Evolutionary conservation across 805 yeast genomes (phyloP).

Genomic region (Starmerella sirachaensis): DNA sequence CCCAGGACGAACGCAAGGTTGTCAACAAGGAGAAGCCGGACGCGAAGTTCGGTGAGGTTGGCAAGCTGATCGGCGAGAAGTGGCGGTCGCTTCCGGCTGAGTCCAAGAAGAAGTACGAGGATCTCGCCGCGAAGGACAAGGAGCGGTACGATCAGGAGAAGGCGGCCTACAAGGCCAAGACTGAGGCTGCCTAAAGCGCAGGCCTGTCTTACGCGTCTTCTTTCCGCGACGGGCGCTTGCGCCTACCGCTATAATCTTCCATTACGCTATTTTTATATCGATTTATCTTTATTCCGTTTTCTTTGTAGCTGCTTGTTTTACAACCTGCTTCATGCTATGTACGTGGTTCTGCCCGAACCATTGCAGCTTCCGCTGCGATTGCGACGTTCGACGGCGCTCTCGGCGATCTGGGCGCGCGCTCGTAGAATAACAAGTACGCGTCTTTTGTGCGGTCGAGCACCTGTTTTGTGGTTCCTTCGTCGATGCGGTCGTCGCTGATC

Average conservation of each 20-base stretch:
- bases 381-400: not conserved
- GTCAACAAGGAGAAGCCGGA: constrained; percentile 96
- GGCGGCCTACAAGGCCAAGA: constrained; percentile 47
- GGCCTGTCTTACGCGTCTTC: no score
- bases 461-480: constrained; percentile 46
- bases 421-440: constrained; percentile 81
- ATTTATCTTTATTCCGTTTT: constrained; percentile 2
- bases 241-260: not conserved
- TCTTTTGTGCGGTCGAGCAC: constrained; percentile 59
- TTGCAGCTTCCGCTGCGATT: not conserved
- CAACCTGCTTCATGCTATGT: not conserved
- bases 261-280: constrained; percentile 4
- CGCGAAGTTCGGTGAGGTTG: constrained; percentile 84
- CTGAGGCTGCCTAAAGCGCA: constrained; percentile 17
- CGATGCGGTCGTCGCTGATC: constrained; percentile 61
- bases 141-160: constrained; percentile 95
- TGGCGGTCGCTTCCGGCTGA: constrained; percentile 85
- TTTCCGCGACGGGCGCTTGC: not conserved
- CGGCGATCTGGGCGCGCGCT: constrained; percentile 32
- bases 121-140: constrained; percentile 90
- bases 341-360: not conserved
- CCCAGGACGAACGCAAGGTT: constrained; percentile 91
- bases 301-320: constrained; percentile 2
- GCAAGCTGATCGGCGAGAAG: constrained; percentile 86
- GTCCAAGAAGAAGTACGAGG: constrained; percentile 81